A percentile compares a stretch with the other conserved stretches of the same genome.
phyloP scores from a whole-genome alignment of 805 yeast genomes.

The Saccharomyces mikatae region DNA sequence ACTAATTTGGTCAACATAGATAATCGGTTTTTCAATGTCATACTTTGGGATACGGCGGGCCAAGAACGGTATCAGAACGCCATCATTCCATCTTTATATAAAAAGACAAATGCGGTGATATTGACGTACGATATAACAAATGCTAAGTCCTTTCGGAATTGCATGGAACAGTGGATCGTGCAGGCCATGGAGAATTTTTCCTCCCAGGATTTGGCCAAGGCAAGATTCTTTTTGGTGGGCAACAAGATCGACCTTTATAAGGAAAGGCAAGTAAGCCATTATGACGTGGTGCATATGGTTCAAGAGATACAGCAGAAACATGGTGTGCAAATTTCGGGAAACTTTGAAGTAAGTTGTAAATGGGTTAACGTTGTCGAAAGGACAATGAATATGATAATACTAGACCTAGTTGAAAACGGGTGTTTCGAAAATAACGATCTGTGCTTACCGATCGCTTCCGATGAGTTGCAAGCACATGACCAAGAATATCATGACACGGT shows the following conservation, averaged over 20 bases:
- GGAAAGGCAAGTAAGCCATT: conserved; percentile 33
- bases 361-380: conserved; percentile 33
- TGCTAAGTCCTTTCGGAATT: conserved; percentile 30
- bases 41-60: conserved; percentile 46
- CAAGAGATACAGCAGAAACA: conserved; percentile 26
- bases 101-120: conserved; percentile 40
- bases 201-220: conserved; percentile 21
- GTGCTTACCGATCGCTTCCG: not conserved
- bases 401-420: conserved; percentile 35
- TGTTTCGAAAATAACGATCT: conserved; percentile 30
- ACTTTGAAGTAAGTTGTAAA: conserved; percentile 42
- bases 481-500: not conserved
- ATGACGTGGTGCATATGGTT: conserved; percentile 32
- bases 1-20: conserved; percentile 38
- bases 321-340: conserved; percentile 32
- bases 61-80: conserved; percentile 42
- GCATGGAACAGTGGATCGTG: conserved; percentile 36
- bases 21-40: conserved; percentile 36
- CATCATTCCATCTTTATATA: conserved; percentile 37
- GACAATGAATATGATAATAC: conserved; percentile 33
- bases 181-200: conserved; percentile 33
- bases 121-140: conserved; percentile 39
- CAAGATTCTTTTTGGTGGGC: conserved; percentile 39
- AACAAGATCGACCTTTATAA: conserved; percentile 35
- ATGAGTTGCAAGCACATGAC: not conserved